These are phyloP conservation scores for Aspergillus alliaceus DNA, from an alignment of 2,329 filamentous ascomycete species.

Conservation along the genomic window DNA sequence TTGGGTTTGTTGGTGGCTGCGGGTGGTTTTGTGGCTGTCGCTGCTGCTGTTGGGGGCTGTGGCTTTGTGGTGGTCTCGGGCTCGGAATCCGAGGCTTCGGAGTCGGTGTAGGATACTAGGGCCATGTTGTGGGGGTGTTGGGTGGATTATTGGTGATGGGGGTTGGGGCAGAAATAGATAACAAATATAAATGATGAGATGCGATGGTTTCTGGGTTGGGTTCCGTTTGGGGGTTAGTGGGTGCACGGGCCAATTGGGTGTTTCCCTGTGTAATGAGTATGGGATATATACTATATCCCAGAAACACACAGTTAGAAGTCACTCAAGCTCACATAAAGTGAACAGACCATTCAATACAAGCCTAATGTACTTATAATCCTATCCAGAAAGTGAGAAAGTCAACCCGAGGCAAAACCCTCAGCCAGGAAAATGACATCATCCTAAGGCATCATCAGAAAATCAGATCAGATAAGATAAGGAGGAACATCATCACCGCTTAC, in stretches of 20 bases:
- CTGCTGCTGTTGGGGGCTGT: constrained; percentile 24
- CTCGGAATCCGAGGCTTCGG: constrained; percentile 67
- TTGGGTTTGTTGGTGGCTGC: constrained; percentile 52
- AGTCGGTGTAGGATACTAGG: constrained; percentile 82
- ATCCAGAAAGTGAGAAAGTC: too few relatives aligned
- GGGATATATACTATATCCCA: too few relatives aligned
- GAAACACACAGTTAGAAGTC: too few relatives aligned
- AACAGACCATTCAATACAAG: too few relatives aligned
- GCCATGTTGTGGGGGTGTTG: constrained; percentile 56
- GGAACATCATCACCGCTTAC: background rate
- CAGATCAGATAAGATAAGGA: constrained; percentile 22
- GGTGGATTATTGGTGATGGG: background rate
- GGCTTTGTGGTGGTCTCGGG: constrained; percentile 26
- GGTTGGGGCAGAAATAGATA: too few relatives aligned
- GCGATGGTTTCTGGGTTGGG: too few relatives aligned
- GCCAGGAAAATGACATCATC: constrained; percentile 14
- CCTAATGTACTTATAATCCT: too few relatives aligned
- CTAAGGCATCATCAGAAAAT: background rate
- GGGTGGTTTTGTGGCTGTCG: constrained; percentile 21
- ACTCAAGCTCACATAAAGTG: too few relatives aligned
- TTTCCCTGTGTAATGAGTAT: too few relatives aligned
- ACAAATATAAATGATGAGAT: too few relatives aligned
- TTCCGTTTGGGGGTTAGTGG: too few relatives aligned
- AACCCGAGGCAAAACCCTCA: background rate
- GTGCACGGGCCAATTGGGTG: too few relatives aligned